Evolutionary conservation across 345 rosid species (phyloP), one percentile per base, ranked within the genome.

Genomic region (Syzygium grande): DNA sequence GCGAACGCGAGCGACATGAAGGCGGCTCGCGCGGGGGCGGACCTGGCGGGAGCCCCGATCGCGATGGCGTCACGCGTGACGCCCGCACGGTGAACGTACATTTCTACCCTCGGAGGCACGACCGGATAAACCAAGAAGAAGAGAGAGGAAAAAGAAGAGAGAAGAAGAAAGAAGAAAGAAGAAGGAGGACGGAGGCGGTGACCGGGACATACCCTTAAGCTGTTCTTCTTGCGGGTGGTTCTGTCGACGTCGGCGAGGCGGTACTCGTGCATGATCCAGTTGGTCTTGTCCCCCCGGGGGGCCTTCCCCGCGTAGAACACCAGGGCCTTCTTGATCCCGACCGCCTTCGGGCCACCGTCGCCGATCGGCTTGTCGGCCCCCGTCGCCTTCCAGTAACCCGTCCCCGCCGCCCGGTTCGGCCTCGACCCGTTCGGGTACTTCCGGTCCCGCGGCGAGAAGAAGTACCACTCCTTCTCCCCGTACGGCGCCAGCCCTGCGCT

Each of bases 251-350:
- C 98, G 9, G 99, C 99, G 9, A 97, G 90, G 23, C 99, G 95
- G 89, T 97, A 97, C 88, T 97, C 99, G 88, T 97, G 99, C 99
- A 97, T 97, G 85, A 97, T 97, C 99, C 99, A 97, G 87, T 97
- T 97, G 29, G 99, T 95, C 88, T 97, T 97, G 87, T 96, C 98
- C 29, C 99, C 99, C 78, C 88, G 93, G 0, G 98, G 99, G 0
- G 99, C 98, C 89, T 94, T 96, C 12, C 99, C 99, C 0, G 99
- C 90, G 89, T 97, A 97, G 88, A 97, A 97, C 1, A 97, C 99
- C 87, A 97, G 51, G 56, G 98, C 99, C 87, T 97, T 97, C 92
- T 97, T 97, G 59, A 97, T 97, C 43, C 99, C 99, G 0, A 93
- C 89, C 3, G 99, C 89, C 88, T 93, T 97, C 21, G 98, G 99